Evolutionary conservation across 306 rosid species (phyloP).

Genomic region (Quercus parvula): DNA sequence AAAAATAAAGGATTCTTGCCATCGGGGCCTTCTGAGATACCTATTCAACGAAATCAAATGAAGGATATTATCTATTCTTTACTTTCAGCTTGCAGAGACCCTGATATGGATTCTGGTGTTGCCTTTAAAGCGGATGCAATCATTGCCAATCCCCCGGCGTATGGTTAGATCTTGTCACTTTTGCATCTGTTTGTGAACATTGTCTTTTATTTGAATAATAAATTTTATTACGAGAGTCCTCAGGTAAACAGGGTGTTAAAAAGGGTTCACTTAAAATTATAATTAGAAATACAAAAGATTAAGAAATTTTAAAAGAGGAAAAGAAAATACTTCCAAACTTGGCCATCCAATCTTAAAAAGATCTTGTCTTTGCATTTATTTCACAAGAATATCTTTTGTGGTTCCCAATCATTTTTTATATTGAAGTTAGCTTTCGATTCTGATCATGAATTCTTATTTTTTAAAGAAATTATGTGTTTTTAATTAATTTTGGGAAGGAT

Average conservation of each 20-base stretch:
- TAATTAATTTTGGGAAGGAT: no score
- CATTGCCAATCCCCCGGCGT: slow-evolving; percentile 98
- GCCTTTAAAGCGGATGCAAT: slow-evolving; percentile 88
- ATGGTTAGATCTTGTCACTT: slow-evolving; percentile 54
- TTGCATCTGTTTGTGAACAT: slow-evolving; percentile 2
- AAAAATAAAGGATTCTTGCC: slow-evolving; percentile 98
- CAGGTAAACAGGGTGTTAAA: neutral
- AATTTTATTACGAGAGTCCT: neutral
- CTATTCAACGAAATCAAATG: slow-evolving; percentile 83
- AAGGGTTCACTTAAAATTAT: neutral
- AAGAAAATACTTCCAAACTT: neutral
- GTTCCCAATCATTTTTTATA: neutral
- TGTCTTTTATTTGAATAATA: neutral
- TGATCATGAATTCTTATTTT: neutral
- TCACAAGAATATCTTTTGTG: neutral
- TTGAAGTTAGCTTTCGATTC: neutral
- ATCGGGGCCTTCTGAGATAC: slow-evolving; percentile 98
- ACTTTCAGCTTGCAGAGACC: slow-evolving; percentile 89
- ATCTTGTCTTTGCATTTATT: slow-evolving; percentile 1
- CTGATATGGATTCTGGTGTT: slow-evolving; percentile 77
- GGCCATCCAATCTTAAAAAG: neutral
- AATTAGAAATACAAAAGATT: neutral
- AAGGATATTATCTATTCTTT: slow-evolving; percentile 85
- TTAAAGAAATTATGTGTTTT: neutral
- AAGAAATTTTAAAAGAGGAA: neutral